These are phyloP conservation scores for Jamesozyma piceae DNA, from an alignment of 805 yeast genomes.

Conservation along the genomic window DNA sequence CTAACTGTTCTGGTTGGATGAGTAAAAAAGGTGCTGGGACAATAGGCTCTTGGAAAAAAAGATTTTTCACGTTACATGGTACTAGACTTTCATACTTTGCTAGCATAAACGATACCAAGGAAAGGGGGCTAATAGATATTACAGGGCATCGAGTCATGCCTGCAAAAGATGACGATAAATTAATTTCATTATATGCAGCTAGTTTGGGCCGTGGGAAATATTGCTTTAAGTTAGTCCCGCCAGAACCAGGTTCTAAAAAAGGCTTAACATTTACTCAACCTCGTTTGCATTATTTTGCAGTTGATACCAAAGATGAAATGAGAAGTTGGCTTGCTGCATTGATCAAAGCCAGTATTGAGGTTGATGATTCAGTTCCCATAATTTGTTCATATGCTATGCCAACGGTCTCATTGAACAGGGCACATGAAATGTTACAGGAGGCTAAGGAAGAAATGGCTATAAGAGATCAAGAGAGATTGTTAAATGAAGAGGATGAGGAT, in stretches of 20 bases:
- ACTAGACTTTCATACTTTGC: constrained; percentile 86
- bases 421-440: constrained; percentile 74
- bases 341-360: constrained; percentile 90
- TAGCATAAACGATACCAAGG: constrained; percentile 64
- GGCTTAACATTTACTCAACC: constrained; percentile 96
- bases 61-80: constrained; percentile 80
- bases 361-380: constrained; percentile 86
- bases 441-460: constrained; percentile 64
- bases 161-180: constrained; percentile 71
- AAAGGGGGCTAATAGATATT: constrained; percentile 88
- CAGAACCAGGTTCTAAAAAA: constrained; percentile 92
- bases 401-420: constrained; percentile 75
- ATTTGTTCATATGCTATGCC: constrained; percentile 92
- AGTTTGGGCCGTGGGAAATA: constrained; percentile 84
- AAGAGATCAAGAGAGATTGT: constrained; percentile 36
- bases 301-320: constrained; percentile 84
- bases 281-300: constrained; percentile 90
- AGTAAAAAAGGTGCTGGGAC: constrained; percentile 78
- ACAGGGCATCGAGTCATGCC: constrained; percentile 90
- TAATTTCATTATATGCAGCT: constrained; percentile 81
- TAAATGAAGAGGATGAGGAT: constrained; percentile 27
- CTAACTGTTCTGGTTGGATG: constrained; percentile 91
- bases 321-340: constrained; percentile 88
- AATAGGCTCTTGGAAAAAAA: constrained; percentile 79
- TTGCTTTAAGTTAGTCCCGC: constrained; percentile 88